These are phyloP conservation scores for Puccinellia tenuiflora DNA, from an alignment of 176 grass and related monocot species.

Conservation along the genomic window DNA sequence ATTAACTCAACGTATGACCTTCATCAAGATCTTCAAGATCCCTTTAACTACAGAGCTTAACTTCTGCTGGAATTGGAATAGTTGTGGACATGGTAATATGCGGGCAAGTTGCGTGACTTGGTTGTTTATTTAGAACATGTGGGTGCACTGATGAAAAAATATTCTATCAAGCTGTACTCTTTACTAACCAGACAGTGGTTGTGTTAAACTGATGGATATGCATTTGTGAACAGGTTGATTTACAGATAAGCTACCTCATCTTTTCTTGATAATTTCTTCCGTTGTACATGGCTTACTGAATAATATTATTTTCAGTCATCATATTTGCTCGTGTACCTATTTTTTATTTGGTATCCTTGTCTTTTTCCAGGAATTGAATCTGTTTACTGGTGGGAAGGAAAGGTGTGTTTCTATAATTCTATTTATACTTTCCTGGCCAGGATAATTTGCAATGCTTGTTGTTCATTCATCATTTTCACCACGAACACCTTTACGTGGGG, in stretches of 20 bases:
- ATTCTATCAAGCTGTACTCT: not conserved
- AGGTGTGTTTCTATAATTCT: slow-evolving; percentile 41
- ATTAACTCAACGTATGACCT: not conserved
- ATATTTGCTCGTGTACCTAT: not conserved
- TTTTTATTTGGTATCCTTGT: not conserved
- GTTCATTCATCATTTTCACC: not conserved
- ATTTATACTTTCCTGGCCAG: not conserved
- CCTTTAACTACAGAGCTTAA: not conserved
- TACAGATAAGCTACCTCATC: not conserved
- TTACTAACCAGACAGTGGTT: not conserved
- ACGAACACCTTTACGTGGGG: not conserved
- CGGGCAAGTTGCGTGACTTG: not conserved
- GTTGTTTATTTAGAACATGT: not conserved
- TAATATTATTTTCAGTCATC: not conserved
- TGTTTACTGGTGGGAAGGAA: slow-evolving; percentile 96
- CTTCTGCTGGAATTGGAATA: not conserved
- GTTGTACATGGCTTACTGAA: not conserved
- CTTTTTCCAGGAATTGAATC: slow-evolving; percentile 59
- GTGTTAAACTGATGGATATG: not conserved
- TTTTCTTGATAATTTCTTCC: not conserved
- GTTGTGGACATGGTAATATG: not conserved
- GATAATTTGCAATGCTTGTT: not conserved
- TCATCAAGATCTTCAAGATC: not conserved
- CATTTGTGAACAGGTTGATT: not conserved
- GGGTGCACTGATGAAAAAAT: not conserved